Base-by-base conservation (phyloP, 2,329 filamentous ascomycete genomes). In the Shiraia sp. region DNA sequence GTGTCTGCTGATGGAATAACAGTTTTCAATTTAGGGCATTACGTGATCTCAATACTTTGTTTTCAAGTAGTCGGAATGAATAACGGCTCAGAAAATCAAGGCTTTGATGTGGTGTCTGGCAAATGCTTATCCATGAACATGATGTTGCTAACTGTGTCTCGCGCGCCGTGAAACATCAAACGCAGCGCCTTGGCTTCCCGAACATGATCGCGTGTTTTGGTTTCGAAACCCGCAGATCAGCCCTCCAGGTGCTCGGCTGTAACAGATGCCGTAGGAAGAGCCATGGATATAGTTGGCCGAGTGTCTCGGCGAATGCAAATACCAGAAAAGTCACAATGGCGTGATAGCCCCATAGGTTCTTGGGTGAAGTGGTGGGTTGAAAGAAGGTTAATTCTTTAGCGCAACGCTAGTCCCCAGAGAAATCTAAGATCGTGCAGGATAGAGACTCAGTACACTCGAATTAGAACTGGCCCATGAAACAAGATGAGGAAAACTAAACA, bases 181-280 rank as follows among this genome's bases (percentile, higher is more conserved):
- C 39, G 30, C 41, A 40, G 42, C 40, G 37, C 23, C 36, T 14
- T 35, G 16, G 30, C 37, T 28, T 22, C 27, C 41, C 44, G 39
- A 41, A 19, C 27, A 26, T 30, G 38, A 47, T 36, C 45, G 39
- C 41, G 48, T 43, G 47, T 40, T 45, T 45, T 25, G 40, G 59
- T 60, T 62, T 61, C 40, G 46, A 62, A 57, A 53, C 51, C 30
- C 35, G 49, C 43, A 42, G 12, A 32, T 42, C 13, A 27, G 13
- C 13, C 25, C 10, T 41, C 14, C 13, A 32, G 37, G 37, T 41
- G 31, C 16, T 27, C 5, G 12, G 10, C 32, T 51, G 54, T 36
- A 36, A 58, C 51, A 46, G 24, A 24, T 4, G 28, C 12, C n/a
- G 44, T 47, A 26, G 36, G 32, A 38, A 23, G 29, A 12, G 12